Evolutionary conservation across 2,329 filamentous ascomycete genomes (phyloP).

Genomic region (Blastomyces silverae): DNA sequence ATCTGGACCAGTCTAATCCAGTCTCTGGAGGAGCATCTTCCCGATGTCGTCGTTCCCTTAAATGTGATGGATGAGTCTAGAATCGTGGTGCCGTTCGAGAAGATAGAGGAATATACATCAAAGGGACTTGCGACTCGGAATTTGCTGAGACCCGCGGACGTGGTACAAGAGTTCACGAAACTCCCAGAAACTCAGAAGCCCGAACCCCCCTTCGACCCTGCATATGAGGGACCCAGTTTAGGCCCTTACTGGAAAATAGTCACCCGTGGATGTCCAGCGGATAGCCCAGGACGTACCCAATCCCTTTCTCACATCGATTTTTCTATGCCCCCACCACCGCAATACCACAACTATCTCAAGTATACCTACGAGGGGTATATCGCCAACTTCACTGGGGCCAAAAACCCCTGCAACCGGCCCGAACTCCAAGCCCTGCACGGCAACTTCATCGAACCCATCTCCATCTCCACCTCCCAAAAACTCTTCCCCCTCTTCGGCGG

Average conservation of each 20-base stretch:
- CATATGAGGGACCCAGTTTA: constrained; percentile 12
- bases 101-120: constrained; percentile 36
- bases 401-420: constrained; percentile 43
- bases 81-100: constrained; percentile 44
- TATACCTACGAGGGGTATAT: constrained; percentile 41
- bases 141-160: constrained; percentile 26
- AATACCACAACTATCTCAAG: constrained; percentile 30
- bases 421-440: constrained; percentile 44
- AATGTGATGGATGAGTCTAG: constrained; percentile 48
- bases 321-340: constrained; percentile 21
- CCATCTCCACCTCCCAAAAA: constrained; percentile 38
- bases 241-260: constrained; percentile 41
- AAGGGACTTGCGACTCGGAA: constrained; percentile 29
- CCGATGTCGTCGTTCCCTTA: constrained; percentile 44
- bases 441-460: constrained; percentile 45
- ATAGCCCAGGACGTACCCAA: constrained; percentile 21
- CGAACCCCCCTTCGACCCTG: constrained; percentile 15
- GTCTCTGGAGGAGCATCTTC: constrained; percentile 35
- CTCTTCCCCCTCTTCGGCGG: constrained; percentile 48
- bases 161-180: constrained; percentile 26
- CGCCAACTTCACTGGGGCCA: constrained; percentile 42
- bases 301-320: constrained; percentile 34
- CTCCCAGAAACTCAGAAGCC: not conserved
- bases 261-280: constrained; percentile 35
- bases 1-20: constrained; percentile 39